Base-by-base conservation (phyloP, 2,329 filamentous ascomycete species). In the Podosphaera xanthii region DNA sequence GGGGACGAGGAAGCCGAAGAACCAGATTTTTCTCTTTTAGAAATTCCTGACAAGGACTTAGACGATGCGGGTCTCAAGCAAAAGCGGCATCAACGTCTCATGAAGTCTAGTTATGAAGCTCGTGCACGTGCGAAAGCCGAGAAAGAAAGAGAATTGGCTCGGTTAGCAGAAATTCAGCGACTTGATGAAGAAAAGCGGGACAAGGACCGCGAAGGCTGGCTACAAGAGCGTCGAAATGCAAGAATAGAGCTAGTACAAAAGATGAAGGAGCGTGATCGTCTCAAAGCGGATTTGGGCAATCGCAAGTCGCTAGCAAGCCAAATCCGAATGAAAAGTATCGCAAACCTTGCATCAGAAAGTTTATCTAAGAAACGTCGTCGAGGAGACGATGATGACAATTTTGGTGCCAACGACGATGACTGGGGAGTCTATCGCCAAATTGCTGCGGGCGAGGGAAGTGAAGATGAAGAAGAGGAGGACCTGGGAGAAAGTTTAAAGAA, bases 391-490 rank as follows among this genome's bases (percentile, higher is more conserved):
- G 92, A 98, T 66, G 92, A 98, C 69, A 89, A 87, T 61, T 98
- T 98, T 68, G 92, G 92, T 60, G 90, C 90, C 57, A 91, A 98
- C 70, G 92, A 98, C 68, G 90, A 94, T 60, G 92, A 98, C 70
- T 98, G 92, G 92, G 88, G 88, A 60, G 88, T 98, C 12, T 98
- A 98, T 71, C 84, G 92, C 58, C 87, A 87, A 48, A 94, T 97
- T 60, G 87, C 88, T 1, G 88, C 86, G 0, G 89, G 88, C 57
- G 84, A 86, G 6, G 79, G 80, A 14, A 87, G 85, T 31, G 90
- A 96, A 64, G 86, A 91, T 66, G 89, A 94, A 57, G 90, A 94
- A 69, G 91, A 97, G 69, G 87, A 91, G 70, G 91, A 97, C 67
- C 78, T 95, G 0, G 78, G 80, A 60, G 80, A 77, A 4, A 79